Conservation (phyloP, 2,329 filamentous ascomycete species). For the Scedosporium minutisporum region DNA sequence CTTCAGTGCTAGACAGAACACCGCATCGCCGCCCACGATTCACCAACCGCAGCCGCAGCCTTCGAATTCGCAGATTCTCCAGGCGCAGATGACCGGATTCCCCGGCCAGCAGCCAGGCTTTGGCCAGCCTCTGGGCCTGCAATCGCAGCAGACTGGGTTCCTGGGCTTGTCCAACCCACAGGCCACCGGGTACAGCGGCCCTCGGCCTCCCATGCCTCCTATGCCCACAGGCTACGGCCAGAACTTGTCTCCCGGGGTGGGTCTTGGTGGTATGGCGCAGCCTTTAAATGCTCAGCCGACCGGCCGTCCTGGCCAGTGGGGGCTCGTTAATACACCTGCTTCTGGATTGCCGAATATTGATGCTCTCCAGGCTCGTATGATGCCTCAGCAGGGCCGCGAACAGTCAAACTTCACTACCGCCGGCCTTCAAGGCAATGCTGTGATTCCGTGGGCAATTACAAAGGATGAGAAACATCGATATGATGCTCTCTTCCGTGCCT, state of each 20-base stretch:
- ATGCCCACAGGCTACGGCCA: constrained; percentile 54
- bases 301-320: constrained; percentile 89
- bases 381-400: constrained; percentile 92
- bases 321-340: constrained; percentile 89
- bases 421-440: constrained; percentile 84
- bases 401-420: constrained; percentile 71
- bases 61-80: constrained; percentile 58
- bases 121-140: constrained; percentile 48
- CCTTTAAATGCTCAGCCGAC: constrained; percentile 89
- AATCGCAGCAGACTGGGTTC: constrained; percentile 62
- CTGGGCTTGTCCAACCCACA: constrained; percentile 59
- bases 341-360: constrained; percentile 90
- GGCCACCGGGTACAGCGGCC: constrained; percentile 70
- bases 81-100: constrained; percentile 61
- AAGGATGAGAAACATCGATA: constrained; percentile 98
- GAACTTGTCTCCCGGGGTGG: constrained; percentile 35
- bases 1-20: constrained; percentile 46
- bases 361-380: constrained; percentile 84
- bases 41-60: constrained; percentile 66
- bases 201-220: constrained; percentile 82
- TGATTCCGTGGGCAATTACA: constrained; percentile 95
- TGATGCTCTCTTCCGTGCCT: constrained; percentile 86
- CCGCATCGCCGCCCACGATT: constrained; percentile 41
- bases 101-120: constrained; percentile 42
- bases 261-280: constrained; percentile 53